Evolutionary conservation across 1,284 basidiomycete genomes (phyloP), one percentile per base, ranked within the genome.

Genomic region (Heterobasidion occidentale): DNA sequence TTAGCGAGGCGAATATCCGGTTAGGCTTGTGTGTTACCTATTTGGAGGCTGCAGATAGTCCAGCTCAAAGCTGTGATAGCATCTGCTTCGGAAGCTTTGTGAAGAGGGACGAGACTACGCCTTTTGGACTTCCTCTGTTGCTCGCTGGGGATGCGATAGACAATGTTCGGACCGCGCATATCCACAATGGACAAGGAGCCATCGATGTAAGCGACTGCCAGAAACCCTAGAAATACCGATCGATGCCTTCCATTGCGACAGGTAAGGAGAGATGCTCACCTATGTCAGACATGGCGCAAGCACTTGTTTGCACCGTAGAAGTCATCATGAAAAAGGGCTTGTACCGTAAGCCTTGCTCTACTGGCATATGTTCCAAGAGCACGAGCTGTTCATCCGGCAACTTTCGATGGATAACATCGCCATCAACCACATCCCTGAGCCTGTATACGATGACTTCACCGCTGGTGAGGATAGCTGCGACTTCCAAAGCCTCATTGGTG

Each of bases 371-470:
- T 2, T 74, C 71, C 56, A 87, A 61, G 9, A 75, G 67, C 9
- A 79, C 66, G 6, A 88, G 65, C 60, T 80, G 80, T 36, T 71
- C 63, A 59, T 80, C 76, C 0, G 61, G 52, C 7, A 68, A 61
- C n/a, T 72, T 68, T 46, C 64, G 58, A 33, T 63, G 54, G 48
- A 60, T 52, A 8, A 56, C 55, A 35, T 62, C 59, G n/a, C 56
- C 58, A 52, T 55, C 44, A 1, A 69, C 62, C 0, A 66, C 70
- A 46, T 74, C 68, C 27, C 68, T 73, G 53, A 84, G 75, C 57
- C 81, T 77, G 64, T 80, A 86, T 2, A 91, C 70, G 15, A 90
- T 62, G 3, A 92, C 67, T 58, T 90, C 84, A 1, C 90, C 90
- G 1, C 82, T 81, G 11, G 67, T 69, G 51, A 93, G 68, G 2